Conservation (phyloP, 139 green algal genomes). For the Chlamydomonas schloesseri region DNA sequence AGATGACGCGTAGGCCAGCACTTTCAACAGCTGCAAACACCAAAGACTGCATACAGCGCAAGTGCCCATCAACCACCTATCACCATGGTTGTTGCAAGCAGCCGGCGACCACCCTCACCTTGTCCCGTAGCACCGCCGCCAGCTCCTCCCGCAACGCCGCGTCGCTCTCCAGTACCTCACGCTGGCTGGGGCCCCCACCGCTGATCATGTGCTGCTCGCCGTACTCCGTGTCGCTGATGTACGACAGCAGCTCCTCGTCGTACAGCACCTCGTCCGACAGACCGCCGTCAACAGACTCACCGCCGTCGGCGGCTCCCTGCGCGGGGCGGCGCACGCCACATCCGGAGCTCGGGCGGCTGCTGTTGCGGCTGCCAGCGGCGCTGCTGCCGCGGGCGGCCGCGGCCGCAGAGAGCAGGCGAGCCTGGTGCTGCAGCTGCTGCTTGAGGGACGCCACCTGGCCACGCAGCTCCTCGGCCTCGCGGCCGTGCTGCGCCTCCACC, state of each 20-base stretch:
- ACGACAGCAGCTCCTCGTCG: constrained; percentile 45
- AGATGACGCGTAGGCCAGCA: not conserved
- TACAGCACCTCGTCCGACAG: constrained; percentile 42
- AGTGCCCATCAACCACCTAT: too few relatives aligned
- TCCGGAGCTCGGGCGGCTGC: not conserved
- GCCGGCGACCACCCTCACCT: too few relatives aligned
- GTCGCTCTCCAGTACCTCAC: constrained; percentile 34
- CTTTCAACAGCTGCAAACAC: not conserved
- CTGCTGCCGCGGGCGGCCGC: not conserved
- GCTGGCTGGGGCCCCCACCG: not conserved
- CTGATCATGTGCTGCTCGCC: constrained; percentile 6
- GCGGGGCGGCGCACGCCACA: too few relatives aligned
- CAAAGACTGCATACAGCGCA: not conserved
- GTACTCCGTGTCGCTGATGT: constrained; percentile 47
- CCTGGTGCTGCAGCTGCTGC: not conserved
- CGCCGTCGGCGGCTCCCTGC: not conserved
- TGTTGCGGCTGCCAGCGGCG: too few relatives aligned
- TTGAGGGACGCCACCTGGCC: constrained; percentile 10
- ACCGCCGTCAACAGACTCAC: not conserved
- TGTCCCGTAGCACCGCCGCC: constrained; percentile 27
- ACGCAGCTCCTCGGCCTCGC: too few relatives aligned
- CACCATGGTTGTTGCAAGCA: too few relatives aligned
- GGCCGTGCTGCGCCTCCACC: constrained; percentile 7
- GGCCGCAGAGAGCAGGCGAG: not conserved
- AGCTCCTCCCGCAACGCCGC: constrained; percentile 41